Base-by-base conservation (phyloP, 768 basidiomycete genomes). In the Tylopilus sp. region DNA sequence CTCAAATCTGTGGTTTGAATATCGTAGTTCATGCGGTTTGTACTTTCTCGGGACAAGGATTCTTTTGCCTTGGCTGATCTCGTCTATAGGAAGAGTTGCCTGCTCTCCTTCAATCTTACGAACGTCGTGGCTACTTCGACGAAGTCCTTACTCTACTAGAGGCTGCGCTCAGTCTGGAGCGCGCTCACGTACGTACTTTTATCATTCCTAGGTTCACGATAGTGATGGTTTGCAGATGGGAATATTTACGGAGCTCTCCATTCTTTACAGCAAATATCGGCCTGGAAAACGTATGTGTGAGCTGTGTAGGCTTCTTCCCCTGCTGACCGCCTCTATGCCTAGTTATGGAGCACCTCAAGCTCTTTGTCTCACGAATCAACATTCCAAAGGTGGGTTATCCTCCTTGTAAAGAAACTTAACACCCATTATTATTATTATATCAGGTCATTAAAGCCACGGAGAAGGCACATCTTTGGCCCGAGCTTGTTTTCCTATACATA, bases 331-430 rank as follows among this genome's bases (percentile, higher is more conserved):
- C 46, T 43, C 51, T 51, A 53, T 53, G 3, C 45, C 13, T 50
- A 97, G 92, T 98, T 54, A 97, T 99, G 95, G 97, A 99, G 63
- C 97, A 98, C 72, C 79, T 99, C 57, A 98, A 95, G 69, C 79
- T 98, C 40, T 99, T 97, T 61, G 90, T 91, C 28, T 83, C 91
- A 33, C 88, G 95, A 47, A 94, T 95, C 79, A 98, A 99, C 73
- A 98, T 99, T 61, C 97, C 97, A 45, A 98, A 99, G 81, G 81
- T 77, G 55, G 30, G 58, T 50, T 26, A 4, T 35, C 10, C 13
- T 17, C 2, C n/a, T 42, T 53, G 26, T 13, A 31, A 31, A 11
- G 30, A 13, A 8, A 2, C 42, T 7, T 28, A 41, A 44, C 22
- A 28, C 31, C 6, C 30, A 38, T 9, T 21, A 48, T 55, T 17